phyloP scores from a whole-genome alignment of 345 rosid genomes.

The Ceriops tagal region DNA sequence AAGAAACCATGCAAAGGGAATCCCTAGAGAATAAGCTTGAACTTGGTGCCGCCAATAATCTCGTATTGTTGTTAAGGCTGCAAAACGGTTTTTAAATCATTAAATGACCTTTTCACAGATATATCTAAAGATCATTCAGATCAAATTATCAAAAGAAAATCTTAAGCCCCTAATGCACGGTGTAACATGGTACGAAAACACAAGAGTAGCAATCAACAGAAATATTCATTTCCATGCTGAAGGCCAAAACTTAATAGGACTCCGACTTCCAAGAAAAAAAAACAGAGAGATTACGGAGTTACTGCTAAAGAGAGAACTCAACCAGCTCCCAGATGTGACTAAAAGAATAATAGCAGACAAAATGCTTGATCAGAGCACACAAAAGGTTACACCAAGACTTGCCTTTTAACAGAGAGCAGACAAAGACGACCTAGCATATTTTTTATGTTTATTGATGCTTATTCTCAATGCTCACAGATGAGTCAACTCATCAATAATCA shows the following conservation, averaged over 20 bases:
- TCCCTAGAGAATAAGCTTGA: slow-evolving; percentile 62
- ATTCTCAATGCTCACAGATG: too few relatives aligned
- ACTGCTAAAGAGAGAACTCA: too few relatives aligned
- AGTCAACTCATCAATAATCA: not conserved
- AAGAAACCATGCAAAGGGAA: slow-evolving; percentile 54
- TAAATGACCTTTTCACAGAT: slow-evolving; percentile 5
- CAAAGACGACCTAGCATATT: too few relatives aligned
- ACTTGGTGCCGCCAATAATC: slow-evolving; percentile 51
- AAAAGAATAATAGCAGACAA: too few relatives aligned
- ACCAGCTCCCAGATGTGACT: too few relatives aligned
- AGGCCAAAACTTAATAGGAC: not conserved
- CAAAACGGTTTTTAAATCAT: slow-evolving; percentile 14
- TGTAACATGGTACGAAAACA: not conserved
- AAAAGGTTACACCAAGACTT: too few relatives aligned
- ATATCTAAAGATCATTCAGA: not conserved
- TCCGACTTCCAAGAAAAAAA: too few relatives aligned
- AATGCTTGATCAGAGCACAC: too few relatives aligned
- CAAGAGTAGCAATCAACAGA: not conserved
- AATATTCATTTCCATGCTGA: not conserved
- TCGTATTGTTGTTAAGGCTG: slow-evolving; percentile 39
- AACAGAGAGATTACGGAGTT: not conserved
- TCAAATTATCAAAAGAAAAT: not conserved
- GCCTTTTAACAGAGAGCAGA: too few relatives aligned
- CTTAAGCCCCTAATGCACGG: not conserved
- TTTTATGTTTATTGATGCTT: too few relatives aligned